Base-by-base conservation (phyloP, 2,329 filamentous ascomycete genomes). In the Cordyceps fumosorosea region DNA sequence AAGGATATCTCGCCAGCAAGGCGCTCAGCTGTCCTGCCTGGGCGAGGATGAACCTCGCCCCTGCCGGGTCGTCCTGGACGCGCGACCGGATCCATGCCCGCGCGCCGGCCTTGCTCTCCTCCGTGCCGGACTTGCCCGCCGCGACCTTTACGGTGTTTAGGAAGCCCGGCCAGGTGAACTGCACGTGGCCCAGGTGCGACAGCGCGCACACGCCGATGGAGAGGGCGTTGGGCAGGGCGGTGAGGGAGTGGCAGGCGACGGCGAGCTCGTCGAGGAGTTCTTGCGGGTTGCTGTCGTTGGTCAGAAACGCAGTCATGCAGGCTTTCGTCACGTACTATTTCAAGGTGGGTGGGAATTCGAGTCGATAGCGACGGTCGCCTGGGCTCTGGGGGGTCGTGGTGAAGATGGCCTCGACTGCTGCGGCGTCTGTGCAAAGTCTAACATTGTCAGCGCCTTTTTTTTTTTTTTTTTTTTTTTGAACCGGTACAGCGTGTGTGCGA, bases 131-230 rank as follows among this genome's bases (percentile, higher is more conserved):
- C 52, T 62, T 62, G 7, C 52, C 59, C 6, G 59, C 59, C 20
- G 52, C 59, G 16, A 62, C 40, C 26, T 62, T 62, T 12, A 56
- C 20, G 29, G 56, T 55, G 52, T 62, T 62, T 16, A 62, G 24
- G 40, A 62, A 62, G 50, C 51, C 50, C 18, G 59, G 59, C 59
- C 59, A 62, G 16, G 59, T 62, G 22, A 62, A 62, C 52, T 62
- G 59, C 26, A 62, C 50, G 14, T 62, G 59, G 29, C 51, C 59
- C 10, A 62, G 24, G 50, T 55, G 59, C 7, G 59, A 62, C 8
- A 62, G 51, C 11, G 52, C 52, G n/a, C 40, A 54, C 3, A 62
- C 59, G n/a, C 51, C 32, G 18, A 48, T 54, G 8, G 34, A 47
- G 10, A 62, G 59, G 10, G 59, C 50, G 40, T 62, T 56, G 12